Conservation (phyloP, 306 rosid species). For the Vigna hirtella region DNA sequence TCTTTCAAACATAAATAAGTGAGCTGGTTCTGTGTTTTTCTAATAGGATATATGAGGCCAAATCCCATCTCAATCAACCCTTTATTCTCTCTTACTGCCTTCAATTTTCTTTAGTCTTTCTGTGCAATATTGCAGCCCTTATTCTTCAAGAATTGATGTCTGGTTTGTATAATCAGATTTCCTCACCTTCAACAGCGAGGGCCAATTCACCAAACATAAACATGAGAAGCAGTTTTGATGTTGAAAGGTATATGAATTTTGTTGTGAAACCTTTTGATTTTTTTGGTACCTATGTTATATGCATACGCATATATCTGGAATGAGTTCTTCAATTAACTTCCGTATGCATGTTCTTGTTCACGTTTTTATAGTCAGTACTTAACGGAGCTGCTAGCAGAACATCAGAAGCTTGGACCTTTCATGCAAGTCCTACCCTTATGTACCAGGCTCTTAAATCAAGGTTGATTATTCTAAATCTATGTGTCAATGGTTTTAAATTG, state of each 20-base stretch:
- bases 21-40: constrained; percentile 33
- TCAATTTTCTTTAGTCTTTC: constrained; percentile 34
- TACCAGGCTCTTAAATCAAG: constrained; percentile 66
- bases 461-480: constrained; percentile 44
- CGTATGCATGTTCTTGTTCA: constrained; percentile 26
- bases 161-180: constrained; percentile 58
- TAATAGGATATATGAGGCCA: constrained; percentile 33
- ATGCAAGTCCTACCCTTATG: constrained; percentile 66
- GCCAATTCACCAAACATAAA: constrained; percentile 61
- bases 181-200: constrained; percentile 60
- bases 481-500: not conserved
- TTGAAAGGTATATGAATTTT: constrained; percentile 52
- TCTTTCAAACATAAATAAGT: constrained; percentile 33
- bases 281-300: constrained; percentile 13
- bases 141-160: constrained; percentile 56
- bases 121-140: not conserved
- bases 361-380: constrained; percentile 60
- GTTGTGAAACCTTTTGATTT: constrained; percentile 10
- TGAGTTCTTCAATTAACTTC: constrained; percentile 38
- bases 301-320: not conserved
- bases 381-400: constrained; percentile 60
- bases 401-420: constrained; percentile 68
- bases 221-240: constrained; percentile 58
- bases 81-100: constrained; percentile 21
- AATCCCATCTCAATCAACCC: constrained; percentile 24